Evolutionary conservation across 1,284 basidiomycete genomes (phyloP).

Genomic region (Trichosporon coremiiforme): DNA sequence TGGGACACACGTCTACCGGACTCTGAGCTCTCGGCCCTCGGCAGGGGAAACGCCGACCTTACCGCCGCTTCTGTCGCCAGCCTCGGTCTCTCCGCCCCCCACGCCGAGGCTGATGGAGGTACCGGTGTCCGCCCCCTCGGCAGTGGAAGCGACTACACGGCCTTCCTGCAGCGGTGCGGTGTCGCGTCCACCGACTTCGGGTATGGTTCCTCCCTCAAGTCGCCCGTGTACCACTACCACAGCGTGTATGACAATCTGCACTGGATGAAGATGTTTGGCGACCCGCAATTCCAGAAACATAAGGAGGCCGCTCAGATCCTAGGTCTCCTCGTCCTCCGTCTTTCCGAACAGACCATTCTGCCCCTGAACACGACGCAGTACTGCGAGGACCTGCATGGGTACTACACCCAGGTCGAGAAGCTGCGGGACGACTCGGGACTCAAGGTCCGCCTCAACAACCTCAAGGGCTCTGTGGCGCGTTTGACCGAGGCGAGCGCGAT

Average conservation of each 20-base stretch:
- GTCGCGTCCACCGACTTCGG: slow-evolving; percentile 56
- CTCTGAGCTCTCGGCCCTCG: neutral
- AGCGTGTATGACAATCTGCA: slow-evolving; percentile 71
- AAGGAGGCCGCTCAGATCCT: slow-evolving; percentile 68
- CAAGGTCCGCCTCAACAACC: slow-evolving; percentile 58
- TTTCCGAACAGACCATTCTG: slow-evolving; percentile 64
- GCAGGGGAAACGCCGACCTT: slow-evolving; percentile 24
- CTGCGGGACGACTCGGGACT: slow-evolving; percentile 5
- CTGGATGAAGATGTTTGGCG: slow-evolving; percentile 71
- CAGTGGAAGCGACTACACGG: slow-evolving; percentile 68
- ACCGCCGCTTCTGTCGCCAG: neutral
- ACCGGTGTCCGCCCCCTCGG: slow-evolving; percentile 49
- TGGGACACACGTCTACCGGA: slow-evolving; percentile 45
- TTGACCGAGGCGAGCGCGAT: slow-evolving; percentile 62
- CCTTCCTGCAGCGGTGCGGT: slow-evolving; percentile 64
- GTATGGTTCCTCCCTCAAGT: slow-evolving; percentile 59
- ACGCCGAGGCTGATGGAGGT: slow-evolving; percentile 23
- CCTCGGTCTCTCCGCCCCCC: neutral
- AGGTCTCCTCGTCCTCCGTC: slow-evolving; percentile 65
- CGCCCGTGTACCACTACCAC: slow-evolving; percentile 74
- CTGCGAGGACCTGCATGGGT: slow-evolving; percentile 65
- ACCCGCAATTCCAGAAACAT: slow-evolving; percentile 74
- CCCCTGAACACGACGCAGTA: slow-evolving; percentile 80
- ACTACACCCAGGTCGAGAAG: slow-evolving; percentile 60
- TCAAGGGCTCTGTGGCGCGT: slow-evolving; percentile 61